Conservation (phyloP, 2,329 filamentous ascomycete genomes). For the Verticillium alfalfae region DNA sequence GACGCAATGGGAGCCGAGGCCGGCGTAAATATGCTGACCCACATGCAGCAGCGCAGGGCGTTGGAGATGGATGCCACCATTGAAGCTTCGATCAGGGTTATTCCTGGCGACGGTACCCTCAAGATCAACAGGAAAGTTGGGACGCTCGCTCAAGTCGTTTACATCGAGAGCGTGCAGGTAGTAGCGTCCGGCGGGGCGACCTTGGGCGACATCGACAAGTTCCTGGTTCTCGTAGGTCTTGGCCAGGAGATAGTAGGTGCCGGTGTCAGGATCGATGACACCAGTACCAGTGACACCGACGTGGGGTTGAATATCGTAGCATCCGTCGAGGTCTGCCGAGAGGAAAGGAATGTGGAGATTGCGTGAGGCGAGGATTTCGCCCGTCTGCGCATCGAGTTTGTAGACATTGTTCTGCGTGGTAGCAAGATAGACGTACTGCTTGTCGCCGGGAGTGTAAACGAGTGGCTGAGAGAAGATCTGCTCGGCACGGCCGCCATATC, state of each 20-base stretch:
- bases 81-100: conserved; percentile 40
- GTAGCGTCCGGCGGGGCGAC: conserved; percentile 25
- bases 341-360: conserved; percentile 45
- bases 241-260: conserved; percentile 36
- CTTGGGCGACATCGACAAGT: conserved; percentile 20
- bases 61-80: conserved; percentile 46
- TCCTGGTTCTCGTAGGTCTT: conserved; percentile 34
- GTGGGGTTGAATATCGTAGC: conserved; percentile 41
- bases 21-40: conserved; percentile 42
- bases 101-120: conserved; percentile 41
- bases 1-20: conserved; percentile 51
- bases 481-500: conserved; percentile 42
- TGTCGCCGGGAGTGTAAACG: conserved; percentile 41
- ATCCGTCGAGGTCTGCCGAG: conserved; percentile 39
- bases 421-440: conserved; percentile 50
- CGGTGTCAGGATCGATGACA: conserved; percentile 36
- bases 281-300: conserved; percentile 40
- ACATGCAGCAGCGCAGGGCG: conserved; percentile 40
- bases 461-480: conserved; percentile 47
- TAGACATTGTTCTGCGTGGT: conserved; percentile 55
- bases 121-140: conserved; percentile 40
- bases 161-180: conserved; percentile 31
- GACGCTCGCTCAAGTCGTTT: conserved; percentile 27
- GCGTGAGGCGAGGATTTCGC: conserved; percentile 39
- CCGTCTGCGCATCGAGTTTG: conserved; percentile 49